A percentile compares a stretch with the other conserved stretches of the same genome.
These are phyloP conservation scores for Fusarium sp. DNA, from an alignment of 2,329 filamentous ascomycete species.

Conservation along the genomic window DNA sequence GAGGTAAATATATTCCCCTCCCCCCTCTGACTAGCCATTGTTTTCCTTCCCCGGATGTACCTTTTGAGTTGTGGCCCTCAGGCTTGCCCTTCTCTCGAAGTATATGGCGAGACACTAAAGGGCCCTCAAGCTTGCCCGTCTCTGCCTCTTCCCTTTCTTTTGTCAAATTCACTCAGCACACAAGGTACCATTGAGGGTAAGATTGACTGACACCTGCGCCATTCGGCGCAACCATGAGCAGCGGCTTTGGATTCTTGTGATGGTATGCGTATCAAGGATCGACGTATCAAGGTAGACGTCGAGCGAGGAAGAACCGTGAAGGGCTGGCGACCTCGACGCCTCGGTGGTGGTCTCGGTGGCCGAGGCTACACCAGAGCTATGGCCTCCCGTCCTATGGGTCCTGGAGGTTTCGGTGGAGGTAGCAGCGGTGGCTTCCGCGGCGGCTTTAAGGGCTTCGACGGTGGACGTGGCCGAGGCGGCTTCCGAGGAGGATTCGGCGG, in stretches of 20 bases:
- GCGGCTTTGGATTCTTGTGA: constrained; percentile 90
- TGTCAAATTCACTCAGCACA: constrained; percentile 41
- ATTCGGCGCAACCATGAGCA: constrained; percentile 71
- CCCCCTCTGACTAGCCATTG: constrained; percentile 48
- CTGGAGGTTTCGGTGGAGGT: constrained; percentile 68
- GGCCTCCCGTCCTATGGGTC: constrained; percentile 76
- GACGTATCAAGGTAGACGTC: constrained; percentile 93
- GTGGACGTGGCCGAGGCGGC: constrained; percentile 59
- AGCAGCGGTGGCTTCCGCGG: constrained; percentile 64
- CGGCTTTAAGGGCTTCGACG: constrained; percentile 62
- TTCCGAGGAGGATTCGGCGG: constrained; percentile 67
- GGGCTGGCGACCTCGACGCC: constrained; percentile 91
- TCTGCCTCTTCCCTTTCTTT: constrained; percentile 51
- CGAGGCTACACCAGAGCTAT: constrained; percentile 90
- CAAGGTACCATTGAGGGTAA: constrained; percentile 62
- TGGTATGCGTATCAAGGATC: constrained; percentile 91
- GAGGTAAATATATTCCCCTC: constrained; percentile 77
- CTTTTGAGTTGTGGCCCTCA: constrained; percentile 58
- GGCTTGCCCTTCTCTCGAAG: constrained; percentile 55
- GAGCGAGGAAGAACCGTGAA: constrained; percentile 95
- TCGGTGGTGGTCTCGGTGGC: constrained; percentile 92
- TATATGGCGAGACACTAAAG: constrained; percentile 60
- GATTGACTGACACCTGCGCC: constrained; percentile 76
- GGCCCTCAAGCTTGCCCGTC: constrained; percentile 71
- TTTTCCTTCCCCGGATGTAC: constrained; percentile 44